Evolutionary conservation across 305 asterid species (phyloP).

Genomic region (Fraxinus angustifolia): DNA sequence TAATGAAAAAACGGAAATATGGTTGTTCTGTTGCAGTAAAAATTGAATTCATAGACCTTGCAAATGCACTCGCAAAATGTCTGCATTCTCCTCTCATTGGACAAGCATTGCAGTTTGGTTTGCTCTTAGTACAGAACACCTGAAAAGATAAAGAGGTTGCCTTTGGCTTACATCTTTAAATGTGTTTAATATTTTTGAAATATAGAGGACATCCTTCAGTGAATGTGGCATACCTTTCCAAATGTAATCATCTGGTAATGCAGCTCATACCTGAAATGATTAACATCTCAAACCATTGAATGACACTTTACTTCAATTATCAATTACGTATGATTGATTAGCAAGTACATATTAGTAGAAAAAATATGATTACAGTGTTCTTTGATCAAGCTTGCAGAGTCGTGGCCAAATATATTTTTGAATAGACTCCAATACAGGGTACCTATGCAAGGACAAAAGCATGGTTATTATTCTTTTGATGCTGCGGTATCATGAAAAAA

Average conservation of each 20-base stretch:
- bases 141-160: slow-evolving; percentile 19
- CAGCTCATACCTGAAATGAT: slow-evolving; percentile 78
- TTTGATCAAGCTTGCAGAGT: slow-evolving; percentile 98
- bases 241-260: slow-evolving; percentile 98
- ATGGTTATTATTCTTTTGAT: slow-evolving; percentile 21
- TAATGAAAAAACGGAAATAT: neutral
- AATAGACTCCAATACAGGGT: slow-evolving; percentile 90
- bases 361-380: slow-evolving; percentile 61
- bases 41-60: slow-evolving; percentile 7
- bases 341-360: slow-evolving; percentile 5
- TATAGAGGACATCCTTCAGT: slow-evolving; percentile 12
- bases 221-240: slow-evolving; percentile 71
- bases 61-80: neutral
- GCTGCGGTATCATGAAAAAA: slow-evolving; percentile 17
- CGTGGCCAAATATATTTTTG: slow-evolving; percentile 98
- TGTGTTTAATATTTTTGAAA: slow-evolving; percentile 1
- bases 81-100: neutral
- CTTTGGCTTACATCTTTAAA: slow-evolving; percentile 20
- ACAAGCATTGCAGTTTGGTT: neutral
- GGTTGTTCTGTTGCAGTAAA: slow-evolving; percentile 15
- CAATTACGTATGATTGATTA: slow-evolving; percentile 9
- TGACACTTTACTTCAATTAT: slow-evolving; percentile 18
- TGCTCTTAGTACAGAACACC: neutral
- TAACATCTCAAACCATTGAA: slow-evolving; percentile 32
- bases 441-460: slow-evolving; percentile 48